Evolutionary conservation across 192 early-diverging fungal species (phyloP), one percentile per base, ranked within the genome.

Genomic region (Phycomyces nitens): DNA sequence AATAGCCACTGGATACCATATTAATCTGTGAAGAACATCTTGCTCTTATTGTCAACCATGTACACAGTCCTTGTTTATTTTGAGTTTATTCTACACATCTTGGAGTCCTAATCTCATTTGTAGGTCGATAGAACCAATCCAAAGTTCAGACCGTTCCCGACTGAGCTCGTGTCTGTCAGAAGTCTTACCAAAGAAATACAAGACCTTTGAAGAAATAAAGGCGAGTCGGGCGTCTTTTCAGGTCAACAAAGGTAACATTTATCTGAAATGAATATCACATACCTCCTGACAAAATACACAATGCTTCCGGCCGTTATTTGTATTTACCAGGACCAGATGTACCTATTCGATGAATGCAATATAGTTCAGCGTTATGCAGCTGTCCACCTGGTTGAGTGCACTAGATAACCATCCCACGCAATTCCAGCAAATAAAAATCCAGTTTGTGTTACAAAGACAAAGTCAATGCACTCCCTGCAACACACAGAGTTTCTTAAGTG

Each of bases 391-490:
- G 72, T 71, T 0, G 56, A 16, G 84, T 81, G 15, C 70, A 77
- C 42, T 86, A 82, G 71, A 79, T 79, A 16, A 87, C 86, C 3
- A 49, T 40, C 15, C 72, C 80, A 34, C 55, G 79, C 9, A 82
- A 87, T 58, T 87, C 68, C 55, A 82, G n/a, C 83, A 6, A 53
- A 86, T 62, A 66, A 82, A 8, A 81, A 86, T 73, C 72, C 76
- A 14, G 50, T 61, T 18, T 29, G 41, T 44, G 53, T 58, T 11
- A 60, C 5, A 11, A 20, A 29, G 15, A 34, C n/a, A 1, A 61
- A 53, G 43, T 50, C 43, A 21, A 51, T 58, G 16, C 42, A 29
- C 4, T 21, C 15, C 18, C 56, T 54, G 27, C 18, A 12, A 27
- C 22, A 65, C 12, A 27, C 53, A 7, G 43, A 54, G 1, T 68